phyloP scores from a whole-genome alignment of 129 eudicot species.

The Cynara cardunculus region DNA sequence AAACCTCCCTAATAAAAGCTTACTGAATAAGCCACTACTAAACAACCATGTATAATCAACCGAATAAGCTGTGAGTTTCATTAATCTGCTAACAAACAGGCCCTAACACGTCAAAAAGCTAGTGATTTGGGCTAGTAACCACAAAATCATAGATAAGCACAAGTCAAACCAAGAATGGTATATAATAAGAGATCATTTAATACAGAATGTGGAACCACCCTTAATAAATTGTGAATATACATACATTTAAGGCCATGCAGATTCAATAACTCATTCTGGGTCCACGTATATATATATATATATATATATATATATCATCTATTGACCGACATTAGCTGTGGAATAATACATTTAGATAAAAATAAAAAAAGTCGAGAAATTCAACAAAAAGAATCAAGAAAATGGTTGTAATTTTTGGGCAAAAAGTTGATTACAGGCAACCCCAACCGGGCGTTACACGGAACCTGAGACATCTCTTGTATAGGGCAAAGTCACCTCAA shows the following conservation, averaged over 20 bases:
- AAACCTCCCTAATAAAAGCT: too few species aligned
- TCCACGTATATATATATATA: neutral
- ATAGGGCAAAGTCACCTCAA: too few species aligned
- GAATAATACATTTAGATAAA: neutral
- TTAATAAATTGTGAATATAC: constrained; percentile 17
- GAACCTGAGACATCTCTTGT: too few species aligned
- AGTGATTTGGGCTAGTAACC: neutral
- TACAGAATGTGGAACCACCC: constrained; percentile 15
- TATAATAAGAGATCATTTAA: neutral
- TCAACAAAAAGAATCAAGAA: neutral
- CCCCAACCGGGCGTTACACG: too few species aligned
- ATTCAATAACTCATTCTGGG: constrained; percentile 6
- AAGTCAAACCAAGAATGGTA: neutral
- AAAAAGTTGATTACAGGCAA: too few species aligned
- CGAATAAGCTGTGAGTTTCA: too few species aligned
- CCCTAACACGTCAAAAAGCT: neutral
- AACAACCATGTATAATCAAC: too few species aligned
- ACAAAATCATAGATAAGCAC: neutral
- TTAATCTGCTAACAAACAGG: too few species aligned
- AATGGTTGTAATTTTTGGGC: neutral
- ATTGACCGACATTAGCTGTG: constrained; percentile 2
- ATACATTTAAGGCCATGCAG: neutral
- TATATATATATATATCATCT: neutral
- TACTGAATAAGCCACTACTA: too few species aligned
- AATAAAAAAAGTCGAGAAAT: neutral